Base-by-base conservation (phyloP, 345 rosid species). In the Mallotus nudiflorus region DNA sequence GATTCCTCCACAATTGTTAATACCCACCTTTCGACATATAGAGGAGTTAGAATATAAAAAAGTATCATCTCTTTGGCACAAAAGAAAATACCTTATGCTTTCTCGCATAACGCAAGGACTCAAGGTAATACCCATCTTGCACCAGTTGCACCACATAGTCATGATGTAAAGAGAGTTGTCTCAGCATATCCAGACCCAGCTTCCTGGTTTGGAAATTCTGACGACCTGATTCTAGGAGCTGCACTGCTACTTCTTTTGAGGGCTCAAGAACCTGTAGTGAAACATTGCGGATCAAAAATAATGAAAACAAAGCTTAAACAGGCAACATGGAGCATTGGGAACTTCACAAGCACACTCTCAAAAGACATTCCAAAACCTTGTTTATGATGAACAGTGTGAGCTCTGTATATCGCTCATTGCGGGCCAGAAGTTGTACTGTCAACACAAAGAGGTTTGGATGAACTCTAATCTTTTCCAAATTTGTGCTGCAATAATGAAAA, bases 171-270 rank as follows among this genome's bases (percentile, higher is more conserved):
- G 82, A 82, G 74, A 96, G 97, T 76, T 96, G 98, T 79, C 98
- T 88, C 79, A 92, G 73, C 97, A 96, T 96, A 61, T 96, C 97
- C 53, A 85, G 79, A 67, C 96, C 99, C 74, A 96, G 84, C 83
- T 96, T 92, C 87, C 96, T 86, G 51, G 85, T 83, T 74, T 81
- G 84, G 27, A 39, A 45, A 79, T 85, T 88, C 69, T 91, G 92
- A 59, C 88, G 68, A 71, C 98, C 98, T 2, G 88, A 84, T 72
- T 90, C 98, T 53, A 90, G 76, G 62, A 92, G 91, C 75, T 96
- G 96, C 79, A 92, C 59, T 49, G 99, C 98, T 28, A 92, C 98
- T 81, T 96, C 96, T 80, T 89, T 96, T 15, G 99, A 96, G 45
- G 96, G 97, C 73, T 92, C 97, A 25, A 96, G 81, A 81, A 92